Base-by-base conservation (phyloP, 345 rosid genomes). In the Gossypium thurberi region DNA sequence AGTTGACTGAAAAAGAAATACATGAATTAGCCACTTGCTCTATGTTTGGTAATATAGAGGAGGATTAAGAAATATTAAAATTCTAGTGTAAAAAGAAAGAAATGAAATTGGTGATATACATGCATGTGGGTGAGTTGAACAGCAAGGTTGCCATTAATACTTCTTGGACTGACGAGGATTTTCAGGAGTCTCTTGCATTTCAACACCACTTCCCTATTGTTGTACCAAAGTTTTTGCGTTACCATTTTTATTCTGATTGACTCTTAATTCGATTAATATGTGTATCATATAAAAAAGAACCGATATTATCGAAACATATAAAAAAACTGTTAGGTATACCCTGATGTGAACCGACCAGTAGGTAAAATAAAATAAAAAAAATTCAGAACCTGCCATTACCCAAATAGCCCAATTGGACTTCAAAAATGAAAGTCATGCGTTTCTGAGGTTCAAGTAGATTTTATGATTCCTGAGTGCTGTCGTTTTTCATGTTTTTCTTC, bases 71-170 rank as follows among this genome's bases (percentile, higher is more conserved):
- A 48, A 67, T 17, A 9, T 4, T 14, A 23, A 17, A 55, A 57
- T 21, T 3, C 18, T 5, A 46, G 18, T 0, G 40, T 47, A 14
- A 1, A 0, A 14, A 2, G 8, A 25, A 25, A 15, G 43, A 48
- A 67, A 48, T 8, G 57, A 26, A 14, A 4, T 3, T 1, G 17
- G 13, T 26, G 9, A 15, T 17, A 17, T 8, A 23, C 28, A 48
- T 51, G 72, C 72, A 50, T 68, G 72, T 68, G 23, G 43, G 46
- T 26, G 23, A 28, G 59, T 68, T 26, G 58, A 67, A 67, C 43
- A 47, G 0, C 21, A 67, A 67, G 17, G 7, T 3, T 9, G 58
- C 8, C 17, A 50, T 50, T 51, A 68, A 68, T 28, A 17, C 8
- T 50, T 26, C 28, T 51, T 50, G 57, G 72, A 28, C 10, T 68